Evolutionary conservation across 2,329 filamentous ascomycete species (phyloP), one percentile per base, ranked within the genome.

Genomic region (Apiospora aurea): DNA sequence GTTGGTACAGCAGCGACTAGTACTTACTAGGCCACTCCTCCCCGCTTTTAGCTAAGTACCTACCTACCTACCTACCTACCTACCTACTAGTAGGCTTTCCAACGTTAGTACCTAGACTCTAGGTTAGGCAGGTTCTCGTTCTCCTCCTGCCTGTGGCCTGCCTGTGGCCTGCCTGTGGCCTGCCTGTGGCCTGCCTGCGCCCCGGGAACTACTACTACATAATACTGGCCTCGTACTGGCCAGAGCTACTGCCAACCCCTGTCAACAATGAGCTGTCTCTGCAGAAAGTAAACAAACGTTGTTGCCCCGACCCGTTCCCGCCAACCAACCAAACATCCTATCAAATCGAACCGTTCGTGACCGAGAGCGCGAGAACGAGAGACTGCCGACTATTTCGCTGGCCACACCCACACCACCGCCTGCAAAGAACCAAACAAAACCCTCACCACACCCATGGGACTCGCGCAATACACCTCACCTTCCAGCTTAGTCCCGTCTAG

Each of bases 271-370:
- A 61, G 53, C 29, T 61, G 14, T 34, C 51, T 29, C 53, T 57
- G 53, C 29, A 61, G 53, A 61, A 61, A 61, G 53, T 61, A 61
- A 61, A 61, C 53, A 61, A 61, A 61, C 38, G 29, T 61, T 38
- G 29, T 61, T 38, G 53, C 18, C 53, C 41, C 53, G 53, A 21
- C 29, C 34, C 53, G 18, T 57, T 61, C 53, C n/a, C n/a, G n/a
- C n/a, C 53, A 61, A n/a, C 53, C 53, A 61, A 61, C 29, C 53
- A n/a, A 49, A 18, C 21, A 61, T 24, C 21, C 34, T 21, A 41
- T 64, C 57, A 5, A 38, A 38, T 38, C 34, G 34, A 38, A 3
- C 7, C 34, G 34, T 38, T 5, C 34, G 34, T 38, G 34, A 38
- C 34, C 2, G 34, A 38, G 34, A 38, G 34, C 5, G 7, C 5